A percentile compares a stretch with the other conserved stretches of the same genome.
Evolutionary conservation across 495 filamentous ascomycete genomes (phyloP).

Genomic region (Hypoxylon lienhwacheense): DNA sequence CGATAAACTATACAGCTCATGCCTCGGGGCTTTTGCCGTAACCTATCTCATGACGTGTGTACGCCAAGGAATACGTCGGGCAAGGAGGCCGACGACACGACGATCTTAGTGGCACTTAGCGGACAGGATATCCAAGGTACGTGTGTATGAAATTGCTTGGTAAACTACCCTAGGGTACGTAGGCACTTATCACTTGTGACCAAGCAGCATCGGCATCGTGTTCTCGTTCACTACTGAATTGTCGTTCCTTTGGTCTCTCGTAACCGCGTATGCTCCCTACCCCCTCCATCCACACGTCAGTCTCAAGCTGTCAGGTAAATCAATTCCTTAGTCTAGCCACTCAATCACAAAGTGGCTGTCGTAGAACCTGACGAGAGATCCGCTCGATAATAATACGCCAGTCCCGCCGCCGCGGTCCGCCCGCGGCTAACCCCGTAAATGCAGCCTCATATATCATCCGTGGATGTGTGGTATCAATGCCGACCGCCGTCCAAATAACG

Average conservation of each 20-base stretch:
- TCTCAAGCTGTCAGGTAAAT: too few species aligned
- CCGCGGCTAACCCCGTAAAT: slow-evolving; percentile 28
- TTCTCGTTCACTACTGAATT: slow-evolving; percentile 5
- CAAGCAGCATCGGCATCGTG: slow-evolving; percentile 14
- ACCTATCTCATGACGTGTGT: too few species aligned
- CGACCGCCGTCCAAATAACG: slow-evolving; percentile 32
- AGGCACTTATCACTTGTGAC: too few species aligned
- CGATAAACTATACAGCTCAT: too few species aligned
- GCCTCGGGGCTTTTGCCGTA: too few species aligned
- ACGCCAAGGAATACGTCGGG: too few species aligned
- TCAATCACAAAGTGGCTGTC: slow-evolving; percentile 26
- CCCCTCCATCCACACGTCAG: slow-evolving; percentile 15
- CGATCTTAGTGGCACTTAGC: too few species aligned
- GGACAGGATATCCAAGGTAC: slow-evolving; percentile 1
- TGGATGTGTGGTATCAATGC: slow-evolving; percentile 38
- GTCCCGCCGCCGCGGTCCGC: slow-evolving; percentile 18
- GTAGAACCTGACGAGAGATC: slow-evolving; percentile 1
- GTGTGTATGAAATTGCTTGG: slow-evolving; percentile 22
- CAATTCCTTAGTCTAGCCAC: slow-evolving; percentile 29
- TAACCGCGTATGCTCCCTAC: slow-evolving; percentile 25
- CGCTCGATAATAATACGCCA: slow-evolving; percentile 18
- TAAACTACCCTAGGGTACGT: too few species aligned
- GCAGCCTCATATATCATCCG: slow-evolving; percentile 32
- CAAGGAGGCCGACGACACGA: too few species aligned
- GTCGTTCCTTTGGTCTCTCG: slow-evolving; percentile 12